Evolutionary conservation across 2,329 filamentous ascomycete species (phyloP).

Genomic region (Fusarium tupiense): DNA sequence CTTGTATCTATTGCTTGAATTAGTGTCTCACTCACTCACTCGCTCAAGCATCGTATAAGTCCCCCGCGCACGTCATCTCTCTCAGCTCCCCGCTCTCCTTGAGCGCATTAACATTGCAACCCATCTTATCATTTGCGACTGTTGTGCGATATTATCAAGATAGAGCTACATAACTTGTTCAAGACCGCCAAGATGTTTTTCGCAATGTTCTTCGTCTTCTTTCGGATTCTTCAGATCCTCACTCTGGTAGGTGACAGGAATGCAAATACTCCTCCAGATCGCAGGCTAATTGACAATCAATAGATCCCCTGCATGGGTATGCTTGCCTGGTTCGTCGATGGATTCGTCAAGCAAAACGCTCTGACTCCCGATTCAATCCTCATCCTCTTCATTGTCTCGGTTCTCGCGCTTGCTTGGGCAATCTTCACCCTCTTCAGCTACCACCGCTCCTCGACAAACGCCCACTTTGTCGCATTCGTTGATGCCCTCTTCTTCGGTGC

Average conservation of each 20-base stretch:
- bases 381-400: constrained; percentile 73
- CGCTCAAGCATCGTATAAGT: constrained; percentile 8
- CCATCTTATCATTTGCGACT: not conserved
- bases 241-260: constrained; percentile 60
- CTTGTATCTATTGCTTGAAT: not conserved
- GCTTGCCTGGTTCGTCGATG: constrained; percentile 72
- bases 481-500: constrained; percentile 71
- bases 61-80: constrained; percentile 6
- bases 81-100: not conserved
- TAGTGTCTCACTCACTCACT: not conserved
- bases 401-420: constrained; percentile 70
- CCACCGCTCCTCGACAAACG: constrained; percentile 69
- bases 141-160: not conserved
- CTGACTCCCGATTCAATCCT: constrained; percentile 71
- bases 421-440: constrained; percentile 74
- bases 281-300: not conserved
- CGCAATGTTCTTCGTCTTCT: constrained; percentile 70
- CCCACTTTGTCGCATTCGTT: constrained; percentile 68
- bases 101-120: not conserved
- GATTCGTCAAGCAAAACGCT: constrained; percentile 64
- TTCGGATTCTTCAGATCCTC: constrained; percentile 69
- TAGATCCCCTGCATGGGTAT: constrained; percentile 74
- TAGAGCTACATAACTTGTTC: not conserved
- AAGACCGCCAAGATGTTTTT: constrained; percentile 64
- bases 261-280: not conserved